Percentiles rank a stretch among this genome's conserved stretches.
Evolutionary conservation across 1,139 yeast species (phyloP).

Genomic region (Candida sanyaensis): DNA sequence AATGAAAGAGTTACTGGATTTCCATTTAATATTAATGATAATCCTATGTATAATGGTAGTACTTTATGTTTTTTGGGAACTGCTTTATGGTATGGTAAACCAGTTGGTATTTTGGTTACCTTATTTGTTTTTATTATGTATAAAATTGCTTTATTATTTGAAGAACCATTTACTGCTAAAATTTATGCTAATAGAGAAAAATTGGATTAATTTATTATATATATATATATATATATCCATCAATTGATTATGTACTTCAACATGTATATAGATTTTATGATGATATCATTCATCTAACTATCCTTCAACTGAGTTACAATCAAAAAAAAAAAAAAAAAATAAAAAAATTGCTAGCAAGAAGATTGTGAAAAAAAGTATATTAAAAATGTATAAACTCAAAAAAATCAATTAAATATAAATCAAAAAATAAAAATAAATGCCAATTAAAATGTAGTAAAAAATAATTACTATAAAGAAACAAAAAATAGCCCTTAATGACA

Average conservation of each 20-base stretch:
- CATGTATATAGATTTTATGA: constrained; percentile 3
- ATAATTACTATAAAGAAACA: not conserved
- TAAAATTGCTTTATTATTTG: constrained; percentile 78
- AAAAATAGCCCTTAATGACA: not conserved
- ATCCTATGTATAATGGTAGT: constrained; percentile 97
- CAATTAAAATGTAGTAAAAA: not conserved
- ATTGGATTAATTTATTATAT: constrained; percentile 5
- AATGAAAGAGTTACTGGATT: constrained; percentile 86
- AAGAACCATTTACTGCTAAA: constrained; percentile 93
- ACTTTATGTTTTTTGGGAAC: constrained; percentile 88
- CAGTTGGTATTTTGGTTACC: constrained; percentile 79
- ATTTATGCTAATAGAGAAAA: constrained; percentile 58
- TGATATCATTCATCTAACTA: not conserved
- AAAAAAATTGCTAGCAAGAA: too few species aligned
- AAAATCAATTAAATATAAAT: too few species aligned
- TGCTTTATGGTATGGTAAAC: constrained; percentile 85
- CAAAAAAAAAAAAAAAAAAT: too few species aligned
- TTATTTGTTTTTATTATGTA: constrained; percentile 80
- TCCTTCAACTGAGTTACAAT: not conserved
- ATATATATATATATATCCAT: too few species aligned
- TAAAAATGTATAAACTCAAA: constrained; percentile 1
- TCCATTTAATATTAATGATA: constrained; percentile 87
- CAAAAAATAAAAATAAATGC: not conserved
- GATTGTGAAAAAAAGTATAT: not conserved
- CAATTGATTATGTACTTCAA: not conserved